These are phyloP conservation scores for Oenanthe javanica DNA, from an alignment of 140 eudicot species.

Conservation along the genomic window DNA sequence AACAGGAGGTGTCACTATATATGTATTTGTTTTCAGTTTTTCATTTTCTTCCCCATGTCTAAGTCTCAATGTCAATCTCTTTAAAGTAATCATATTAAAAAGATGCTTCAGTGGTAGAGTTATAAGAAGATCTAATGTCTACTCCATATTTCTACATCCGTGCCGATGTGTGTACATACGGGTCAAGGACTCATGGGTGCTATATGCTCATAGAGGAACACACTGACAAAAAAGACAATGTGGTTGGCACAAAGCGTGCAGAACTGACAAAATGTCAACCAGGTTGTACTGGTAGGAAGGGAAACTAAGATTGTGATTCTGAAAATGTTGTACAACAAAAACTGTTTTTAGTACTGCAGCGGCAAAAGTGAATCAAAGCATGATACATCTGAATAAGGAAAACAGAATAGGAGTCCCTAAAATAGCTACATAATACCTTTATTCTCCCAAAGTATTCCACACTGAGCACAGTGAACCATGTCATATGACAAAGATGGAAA, in stretches of 20 bases:
- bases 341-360: neutral
- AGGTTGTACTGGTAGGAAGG: neutral
- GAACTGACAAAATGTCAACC: neutral
- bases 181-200: neutral
- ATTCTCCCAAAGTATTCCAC: slow-evolving; percentile 89
- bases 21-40: no score
- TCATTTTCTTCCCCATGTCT: neutral
- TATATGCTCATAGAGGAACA: neutral
- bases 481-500: slow-evolving; percentile 88
- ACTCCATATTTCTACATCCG: neutral
- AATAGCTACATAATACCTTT: slow-evolving; percentile 44
- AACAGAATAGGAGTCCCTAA: neutral
- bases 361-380: neutral
- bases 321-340: neutral
- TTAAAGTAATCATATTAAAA: neutral
- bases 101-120: neutral
- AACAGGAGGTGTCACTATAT: neutral
- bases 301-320: neutral
- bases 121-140: neutral
- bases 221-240: neutral
- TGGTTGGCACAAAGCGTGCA: neutral
- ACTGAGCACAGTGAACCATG: slow-evolving; percentile 98
- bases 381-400: neutral
- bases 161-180: neutral
- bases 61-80: neutral